These are phyloP conservation scores for Solanum chilense DNA, from an alignment of 257 asterid species.

Conservation along the genomic window DNA sequence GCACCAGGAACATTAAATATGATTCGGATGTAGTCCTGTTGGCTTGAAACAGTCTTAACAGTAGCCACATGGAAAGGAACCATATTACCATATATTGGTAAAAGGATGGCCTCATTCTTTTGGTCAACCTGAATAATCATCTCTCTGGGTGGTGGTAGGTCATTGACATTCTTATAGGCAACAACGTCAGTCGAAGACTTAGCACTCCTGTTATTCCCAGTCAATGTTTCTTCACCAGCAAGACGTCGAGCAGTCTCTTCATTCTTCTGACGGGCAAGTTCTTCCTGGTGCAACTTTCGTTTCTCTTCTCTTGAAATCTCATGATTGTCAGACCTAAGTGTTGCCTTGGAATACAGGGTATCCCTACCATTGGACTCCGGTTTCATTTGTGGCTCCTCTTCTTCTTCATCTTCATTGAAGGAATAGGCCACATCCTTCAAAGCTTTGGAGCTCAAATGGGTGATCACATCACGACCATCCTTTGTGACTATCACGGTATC, in stretches of 20 bases:
- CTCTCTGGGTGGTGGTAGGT: constrained; percentile 18
- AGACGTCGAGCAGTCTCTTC: constrained; percentile 19
- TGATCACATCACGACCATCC: constrained; percentile 2
- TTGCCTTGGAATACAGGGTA: constrained; percentile 11
- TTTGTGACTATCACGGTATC: constrained; percentile 16
- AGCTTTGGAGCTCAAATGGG: constrained; percentile 15
- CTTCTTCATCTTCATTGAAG: constrained; percentile 18
- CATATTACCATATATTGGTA: constrained; percentile 18
- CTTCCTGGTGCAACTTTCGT: constrained; percentile 17
- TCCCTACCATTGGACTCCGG: constrained; percentile 1
- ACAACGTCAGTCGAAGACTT: constrained; percentile 7
- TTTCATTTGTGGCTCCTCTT: background rate
- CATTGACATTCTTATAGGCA: constrained; percentile 16
- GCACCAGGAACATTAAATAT: constrained; percentile 17
- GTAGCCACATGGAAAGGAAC: constrained; percentile 21
- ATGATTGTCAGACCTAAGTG: constrained; percentile 19
- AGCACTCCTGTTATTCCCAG: background rate
- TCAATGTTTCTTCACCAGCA: constrained; percentile 4
- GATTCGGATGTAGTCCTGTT: constrained; percentile 19
- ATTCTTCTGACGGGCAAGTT: constrained; percentile 20
- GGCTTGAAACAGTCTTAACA: constrained; percentile 19
- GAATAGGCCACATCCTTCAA: constrained; percentile 19
- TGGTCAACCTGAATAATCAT: constrained; percentile 22
- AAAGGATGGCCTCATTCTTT: constrained; percentile 13
- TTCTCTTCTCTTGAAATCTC: constrained; percentile 17